Conservation (phyloP, 441 rosid species). For the Populus trichocarpa region DNA sequence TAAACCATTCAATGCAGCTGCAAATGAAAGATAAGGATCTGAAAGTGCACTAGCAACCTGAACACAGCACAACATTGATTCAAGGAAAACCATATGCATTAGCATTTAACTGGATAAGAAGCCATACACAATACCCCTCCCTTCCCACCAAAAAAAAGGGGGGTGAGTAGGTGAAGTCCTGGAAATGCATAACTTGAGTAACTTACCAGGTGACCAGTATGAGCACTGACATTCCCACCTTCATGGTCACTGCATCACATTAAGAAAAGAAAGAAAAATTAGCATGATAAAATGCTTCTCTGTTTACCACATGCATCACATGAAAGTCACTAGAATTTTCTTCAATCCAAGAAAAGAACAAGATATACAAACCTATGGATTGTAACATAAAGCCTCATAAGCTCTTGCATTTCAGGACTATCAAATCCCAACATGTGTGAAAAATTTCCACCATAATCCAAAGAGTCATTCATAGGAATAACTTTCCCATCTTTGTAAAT, state of each 20-base stretch:
- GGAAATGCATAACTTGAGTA: background rate
- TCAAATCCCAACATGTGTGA: conserved; percentile 92
- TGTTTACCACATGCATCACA: background rate
- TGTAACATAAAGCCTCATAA: conserved; percentile 97
- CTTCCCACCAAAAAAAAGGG: too few relatives aligned
- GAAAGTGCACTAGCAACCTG: conserved; percentile 98
- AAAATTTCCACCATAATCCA: conserved; percentile 95
- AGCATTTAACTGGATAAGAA: background rate
- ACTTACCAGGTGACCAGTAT: conserved; percentile 85
- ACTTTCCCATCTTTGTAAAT: conserved; percentile 53
- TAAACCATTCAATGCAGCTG: conserved; percentile 95
- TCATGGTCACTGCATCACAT: conserved; percentile 81
- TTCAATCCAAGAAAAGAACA: background rate
- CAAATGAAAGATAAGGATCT: conserved; percentile 96
- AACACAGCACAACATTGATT: conserved; percentile 8
- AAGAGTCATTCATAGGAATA: conserved; percentile 63
- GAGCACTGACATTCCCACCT: conserved; percentile 99
- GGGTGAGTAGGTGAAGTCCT: too few relatives aligned
- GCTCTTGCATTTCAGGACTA: conserved; percentile 87
- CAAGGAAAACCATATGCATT: background rate
- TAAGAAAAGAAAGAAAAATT: conserved; percentile 11
- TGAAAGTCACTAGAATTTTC: background rate
- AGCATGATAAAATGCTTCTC: background rate
- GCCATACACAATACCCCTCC: background rate
- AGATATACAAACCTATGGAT: conserved; percentile 66